Percentiles rank a stretch among this genome's conserved stretches.
Conservation (phyloP, 108 stramenopile genomes). For the Pseudonitzschia delicatissima region DNA sequence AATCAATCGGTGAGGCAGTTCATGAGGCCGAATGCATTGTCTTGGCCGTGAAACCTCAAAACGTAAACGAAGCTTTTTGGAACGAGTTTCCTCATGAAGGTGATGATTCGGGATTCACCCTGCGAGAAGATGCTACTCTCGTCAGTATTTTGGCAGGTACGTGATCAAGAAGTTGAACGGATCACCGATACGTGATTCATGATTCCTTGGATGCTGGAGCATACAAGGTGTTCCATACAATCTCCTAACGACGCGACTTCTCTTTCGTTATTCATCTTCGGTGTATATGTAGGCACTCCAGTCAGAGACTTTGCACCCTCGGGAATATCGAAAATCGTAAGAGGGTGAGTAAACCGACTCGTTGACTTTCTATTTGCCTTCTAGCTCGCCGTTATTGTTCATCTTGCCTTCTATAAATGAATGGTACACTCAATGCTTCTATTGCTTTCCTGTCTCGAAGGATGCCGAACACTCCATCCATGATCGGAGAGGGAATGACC, state of each 20-base stretch:
- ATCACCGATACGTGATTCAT: no score
- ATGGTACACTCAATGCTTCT: background rate
- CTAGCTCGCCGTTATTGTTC: background rate
- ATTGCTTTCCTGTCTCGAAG: conserved; percentile 34
- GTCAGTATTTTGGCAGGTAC: conserved; percentile 64
- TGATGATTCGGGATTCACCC: conserved; percentile 4
- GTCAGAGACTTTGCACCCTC: conserved; percentile 39
- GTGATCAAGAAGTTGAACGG: no score
- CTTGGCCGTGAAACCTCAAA: conserved; percentile 91
- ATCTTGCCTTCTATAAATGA: background rate
- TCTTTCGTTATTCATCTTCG: no score
- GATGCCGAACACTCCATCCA: conserved; percentile 96
- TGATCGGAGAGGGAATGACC: conserved; percentile 78
- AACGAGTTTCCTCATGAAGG: conserved; percentile 30
- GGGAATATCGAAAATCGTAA: conserved; percentile 60
- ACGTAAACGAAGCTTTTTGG: conserved; percentile 47
- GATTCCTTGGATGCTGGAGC: no score
- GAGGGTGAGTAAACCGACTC: background rate
- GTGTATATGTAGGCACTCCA: no score
- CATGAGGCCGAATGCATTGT: conserved; percentile 75
- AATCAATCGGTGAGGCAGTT: conserved; percentile 51
- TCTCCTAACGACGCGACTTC: no score
- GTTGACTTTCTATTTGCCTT: background rate
- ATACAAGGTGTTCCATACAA: no score
- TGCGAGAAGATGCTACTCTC: conserved; percentile 54